A percentile compares a stretch with the other conserved stretches of the same genome.
Conservation (phyloP, 2,329 filamentous ascomycete genomes). For the Pseudogymnoascus sp. region DNA sequence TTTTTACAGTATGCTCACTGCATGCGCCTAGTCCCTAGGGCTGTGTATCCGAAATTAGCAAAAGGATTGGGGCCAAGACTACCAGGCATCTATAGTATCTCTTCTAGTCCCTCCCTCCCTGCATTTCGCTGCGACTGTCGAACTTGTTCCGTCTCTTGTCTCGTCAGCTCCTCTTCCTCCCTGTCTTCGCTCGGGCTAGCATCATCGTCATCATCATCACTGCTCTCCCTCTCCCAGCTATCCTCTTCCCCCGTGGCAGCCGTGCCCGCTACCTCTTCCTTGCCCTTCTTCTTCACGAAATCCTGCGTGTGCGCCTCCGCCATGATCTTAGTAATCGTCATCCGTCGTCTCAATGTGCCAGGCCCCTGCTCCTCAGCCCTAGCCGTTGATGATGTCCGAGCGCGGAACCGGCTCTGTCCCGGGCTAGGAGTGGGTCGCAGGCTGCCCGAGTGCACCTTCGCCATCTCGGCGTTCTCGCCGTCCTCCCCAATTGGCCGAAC, state of each 20-base stretch:
- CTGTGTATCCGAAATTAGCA: neutral
- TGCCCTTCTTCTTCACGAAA: conserved; percentile 71
- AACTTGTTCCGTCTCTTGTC: neutral
- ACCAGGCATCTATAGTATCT: neutral
- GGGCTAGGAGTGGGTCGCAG: conserved; percentile 31
- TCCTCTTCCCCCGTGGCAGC: neutral
- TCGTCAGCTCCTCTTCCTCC: conserved; percentile 1
- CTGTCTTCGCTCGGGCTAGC: conserved; percentile 7
- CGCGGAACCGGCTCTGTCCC: conserved; percentile 37
- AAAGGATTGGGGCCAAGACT: neutral
- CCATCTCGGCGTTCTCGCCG: neutral
- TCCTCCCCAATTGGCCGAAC: neutral
- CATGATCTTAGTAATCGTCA: conserved; percentile 61
- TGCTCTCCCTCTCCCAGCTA: neutral
- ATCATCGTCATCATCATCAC: conserved; percentile 12
- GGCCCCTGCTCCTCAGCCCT: conserved; percentile 9
- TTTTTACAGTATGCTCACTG: neutral
- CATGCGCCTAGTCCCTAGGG: neutral
- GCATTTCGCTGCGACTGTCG: neutral
- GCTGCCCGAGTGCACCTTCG: neutral
- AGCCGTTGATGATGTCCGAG: neutral
- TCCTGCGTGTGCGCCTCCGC: conserved; percentile 83
- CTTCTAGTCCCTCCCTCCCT: neutral
- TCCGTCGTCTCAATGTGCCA: conserved; percentile 17
- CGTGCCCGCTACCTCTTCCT: neutral